Evolutionary conservation across 352 stramenopile genomes (phyloP), one percentile per base, ranked within the genome.

Genomic region (Phytophthora sp.): DNA sequence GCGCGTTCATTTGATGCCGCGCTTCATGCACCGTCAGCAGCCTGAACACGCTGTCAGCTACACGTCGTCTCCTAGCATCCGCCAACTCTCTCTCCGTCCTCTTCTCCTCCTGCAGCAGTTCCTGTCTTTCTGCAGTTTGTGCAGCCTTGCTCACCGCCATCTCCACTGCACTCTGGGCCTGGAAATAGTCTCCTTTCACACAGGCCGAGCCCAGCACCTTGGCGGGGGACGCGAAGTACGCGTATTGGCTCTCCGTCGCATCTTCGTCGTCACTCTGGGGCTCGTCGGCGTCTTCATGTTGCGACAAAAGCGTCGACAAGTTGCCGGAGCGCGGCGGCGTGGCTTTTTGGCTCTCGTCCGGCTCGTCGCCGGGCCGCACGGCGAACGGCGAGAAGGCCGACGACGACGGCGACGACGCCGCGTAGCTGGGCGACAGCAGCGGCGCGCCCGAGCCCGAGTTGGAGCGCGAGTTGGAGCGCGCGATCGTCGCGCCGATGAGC

Each of bases 121-220:
- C 34, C 62, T 62, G 61, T 56, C 52, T 42, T 62, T 79, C 62
- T 3, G 51, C 69, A 1, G 58, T 58, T 34, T 62, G 52, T 4
- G 31, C 27, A 3, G 73, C 74, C 31, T 69, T 69, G 30, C 67
- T 76, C 2, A 91, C 58, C 3, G 77, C 71, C 62, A 88, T 84
- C 44, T 88, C 79, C 11, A 94, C 61, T 1, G 82, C 77, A 42
- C 62, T 87, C 42, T 91, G 83, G 18, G 77, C 84, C 54, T 92
- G 81, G 46, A 77, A 82, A 57, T 76, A 87, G 67, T 94, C 84
- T 17, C 84, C 84, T 59, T 91, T 88, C 37, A 94, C 73, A 62
- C 84, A 94, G 20, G 84, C 79, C 27, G 79, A 76, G 65, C 79
- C 87, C 0, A 91, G 39, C 10, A 88, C 79, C 70, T 85, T 87